Conservation (phyloP, 805 yeast species). For the Ogataea philodendri region DNA sequence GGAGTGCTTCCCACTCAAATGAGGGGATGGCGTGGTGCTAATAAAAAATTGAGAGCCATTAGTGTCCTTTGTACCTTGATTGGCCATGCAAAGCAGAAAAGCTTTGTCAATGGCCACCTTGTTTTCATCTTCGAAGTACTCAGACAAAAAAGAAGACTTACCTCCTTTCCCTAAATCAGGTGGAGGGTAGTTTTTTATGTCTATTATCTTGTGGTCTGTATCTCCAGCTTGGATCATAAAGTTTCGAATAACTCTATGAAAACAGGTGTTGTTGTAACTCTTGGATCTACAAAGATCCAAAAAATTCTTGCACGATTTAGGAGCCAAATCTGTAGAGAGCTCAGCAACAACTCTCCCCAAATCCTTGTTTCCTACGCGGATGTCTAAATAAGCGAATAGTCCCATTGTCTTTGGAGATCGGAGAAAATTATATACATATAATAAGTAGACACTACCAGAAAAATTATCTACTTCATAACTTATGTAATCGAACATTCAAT, state of each 20-base stretch:
- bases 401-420: conserved; percentile 3
- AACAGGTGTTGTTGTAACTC: conserved; percentile 42
- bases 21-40: conserved; percentile 67
- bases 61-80: conserved; percentile 45
- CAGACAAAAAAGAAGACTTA: conserved; percentile 38
- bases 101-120: conserved; percentile 41
- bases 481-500: too few relatives aligned
- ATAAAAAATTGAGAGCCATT: conserved; percentile 72
- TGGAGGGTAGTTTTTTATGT: conserved; percentile 24
- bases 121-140: conserved; percentile 58
- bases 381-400: conserved; percentile 47
- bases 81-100: conserved; percentile 63
- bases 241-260: conserved; percentile 65
- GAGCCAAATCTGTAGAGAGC: conserved; percentile 49
- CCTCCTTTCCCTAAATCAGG: conserved; percentile 43
- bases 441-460: background rate
- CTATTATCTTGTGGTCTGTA: conserved; percentile 33
- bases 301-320: conserved; percentile 54
- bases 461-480: too few relatives aligned
- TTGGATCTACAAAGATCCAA: conserved; percentile 43
- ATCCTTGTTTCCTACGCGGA: conserved; percentile 40
- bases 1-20: conserved; percentile 71
- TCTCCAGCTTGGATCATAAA: conserved; percentile 75
- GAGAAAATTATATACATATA: background rate
- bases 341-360: conserved; percentile 65